Evolutionary conservation across 345 rosid genomes (phyloP).

Genomic region (Garcia nutans): DNA sequence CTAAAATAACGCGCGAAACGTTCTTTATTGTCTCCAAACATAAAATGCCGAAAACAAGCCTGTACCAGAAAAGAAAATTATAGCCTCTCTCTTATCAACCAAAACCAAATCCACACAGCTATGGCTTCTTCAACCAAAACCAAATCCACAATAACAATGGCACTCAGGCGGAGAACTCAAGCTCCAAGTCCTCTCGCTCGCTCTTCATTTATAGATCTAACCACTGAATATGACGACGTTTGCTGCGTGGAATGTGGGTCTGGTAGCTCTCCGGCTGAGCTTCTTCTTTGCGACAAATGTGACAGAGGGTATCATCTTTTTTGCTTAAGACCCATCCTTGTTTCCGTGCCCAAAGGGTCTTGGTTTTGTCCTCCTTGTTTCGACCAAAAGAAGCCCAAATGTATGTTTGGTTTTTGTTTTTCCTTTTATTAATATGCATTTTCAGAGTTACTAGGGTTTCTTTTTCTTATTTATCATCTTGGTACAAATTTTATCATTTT

Average conservation of each 20-base stretch:
- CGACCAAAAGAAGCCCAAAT: conserved; percentile 11
- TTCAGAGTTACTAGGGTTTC: background rate
- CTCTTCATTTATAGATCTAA: background rate
- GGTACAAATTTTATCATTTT: background rate
- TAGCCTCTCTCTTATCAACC: too few relatives aligned
- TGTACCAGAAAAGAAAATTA: too few relatives aligned
- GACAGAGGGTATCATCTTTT: conserved; percentile 30
- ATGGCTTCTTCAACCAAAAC: conserved; percentile 9
- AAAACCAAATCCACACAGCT: background rate
- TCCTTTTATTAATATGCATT: background rate
- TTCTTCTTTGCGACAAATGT: conserved; percentile 29
- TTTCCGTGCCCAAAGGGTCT: conserved; percentile 28
- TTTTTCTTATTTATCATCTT: background rate
- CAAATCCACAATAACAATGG: conserved; percentile 6
- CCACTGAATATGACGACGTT: background rate
- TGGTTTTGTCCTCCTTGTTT: conserved; percentile 36
- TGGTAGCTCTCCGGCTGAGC: conserved; percentile 23
- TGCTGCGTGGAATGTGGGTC: conserved; percentile 26
- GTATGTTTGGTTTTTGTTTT: background rate
- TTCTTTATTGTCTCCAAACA: background rate
- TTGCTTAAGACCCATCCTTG: conserved; percentile 30
- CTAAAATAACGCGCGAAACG: conserved; percentile 4
- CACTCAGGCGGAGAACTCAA: conserved; percentile 23
- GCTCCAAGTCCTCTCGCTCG: conserved; percentile 13
- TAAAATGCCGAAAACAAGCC: too few relatives aligned